Evolutionary conservation across 805 yeast genomes (phyloP).

Genomic region (Priceomyces melissophilus): DNA sequence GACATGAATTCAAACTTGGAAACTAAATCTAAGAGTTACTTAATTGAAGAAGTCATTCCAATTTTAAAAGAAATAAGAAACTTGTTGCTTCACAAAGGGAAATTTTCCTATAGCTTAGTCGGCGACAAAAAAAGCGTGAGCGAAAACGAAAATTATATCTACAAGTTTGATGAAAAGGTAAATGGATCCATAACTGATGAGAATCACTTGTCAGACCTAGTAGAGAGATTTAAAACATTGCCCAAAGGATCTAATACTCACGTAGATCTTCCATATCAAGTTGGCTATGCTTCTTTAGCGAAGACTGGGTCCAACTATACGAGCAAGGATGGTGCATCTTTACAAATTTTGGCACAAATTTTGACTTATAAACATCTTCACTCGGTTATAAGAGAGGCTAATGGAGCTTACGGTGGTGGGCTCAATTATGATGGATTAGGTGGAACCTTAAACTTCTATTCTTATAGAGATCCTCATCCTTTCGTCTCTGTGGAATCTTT

Average conservation of each 20-base stretch:
- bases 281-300: conserved; percentile 74
- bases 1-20: conserved; percentile 53
- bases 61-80: conserved; percentile 52
- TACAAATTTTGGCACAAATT: conserved; percentile 78
- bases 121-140: conserved; percentile 46
- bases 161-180: conserved; percentile 26
- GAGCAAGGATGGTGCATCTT: conserved; percentile 74
- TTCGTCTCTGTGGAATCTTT: conserved; percentile 63
- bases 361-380: conserved; percentile 82
- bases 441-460: conserved; percentile 77
- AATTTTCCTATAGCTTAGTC: conserved; percentile 52
- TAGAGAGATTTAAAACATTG: conserved; percentile 12
- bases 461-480: conserved; percentile 94
- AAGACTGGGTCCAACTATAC: conserved; percentile 63
- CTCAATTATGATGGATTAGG: conserved; percentile 76
- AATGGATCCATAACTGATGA: conserved; percentile 5
- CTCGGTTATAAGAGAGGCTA: conserved; percentile 87
- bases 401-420: conserved; percentile 99
- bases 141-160: conserved; percentile 33
- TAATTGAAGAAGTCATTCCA: conserved; percentile 55
- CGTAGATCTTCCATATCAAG: conserved; percentile 81
- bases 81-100: conserved; percentile 35
- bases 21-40: conserved; percentile 28
- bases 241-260: conserved; percentile 33
- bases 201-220: conserved; percentile 12